Evolutionary conservation across 257 asterid species (phyloP).

Genomic region (Leonotis leonurus): DNA sequence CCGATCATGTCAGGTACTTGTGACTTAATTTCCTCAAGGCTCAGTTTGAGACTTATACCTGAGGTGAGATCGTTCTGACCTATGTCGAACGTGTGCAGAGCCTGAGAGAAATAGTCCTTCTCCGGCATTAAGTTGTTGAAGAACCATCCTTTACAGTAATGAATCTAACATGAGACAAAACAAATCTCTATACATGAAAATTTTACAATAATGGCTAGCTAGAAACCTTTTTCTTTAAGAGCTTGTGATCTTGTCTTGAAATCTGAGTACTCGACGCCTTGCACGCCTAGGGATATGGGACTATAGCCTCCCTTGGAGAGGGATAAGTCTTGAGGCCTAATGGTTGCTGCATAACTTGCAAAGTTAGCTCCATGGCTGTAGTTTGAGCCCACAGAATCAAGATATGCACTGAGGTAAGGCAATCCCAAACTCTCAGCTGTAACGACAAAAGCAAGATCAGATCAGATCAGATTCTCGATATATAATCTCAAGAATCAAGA

Average conservation of each 20-base stretch:
- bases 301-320: conserved; percentile 63
- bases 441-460: neutral
- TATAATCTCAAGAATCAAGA: too few species aligned
- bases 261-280: neutral
- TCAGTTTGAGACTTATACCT: conserved; percentile 48
- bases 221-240: conserved; percentile 23
- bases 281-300: conserved; percentile 26
- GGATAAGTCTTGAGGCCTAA: conserved; percentile 71
- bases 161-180: neutral
- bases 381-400: conserved; percentile 74
- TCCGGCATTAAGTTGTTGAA: conserved; percentile 38
- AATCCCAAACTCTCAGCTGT: conserved; percentile 48
- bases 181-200: neutral
- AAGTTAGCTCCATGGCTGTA: conserved; percentile 82
- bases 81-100: conserved; percentile 63
- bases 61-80: conserved; percentile 83
- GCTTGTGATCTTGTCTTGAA: neutral
- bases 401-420: conserved; percentile 60
- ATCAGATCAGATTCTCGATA: too few species aligned
- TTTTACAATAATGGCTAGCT: neutral
- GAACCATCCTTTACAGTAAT: conserved; percentile 11
- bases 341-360: conserved; percentile 76
- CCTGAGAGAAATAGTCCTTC: conserved; percentile 37
- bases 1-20: conserved; percentile 57
- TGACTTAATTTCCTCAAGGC: conserved; percentile 54